Evolutionary conservation across 768 basidiomycete species (phyloP).

Genomic region (Leccinum olivaceopallidum): DNA sequence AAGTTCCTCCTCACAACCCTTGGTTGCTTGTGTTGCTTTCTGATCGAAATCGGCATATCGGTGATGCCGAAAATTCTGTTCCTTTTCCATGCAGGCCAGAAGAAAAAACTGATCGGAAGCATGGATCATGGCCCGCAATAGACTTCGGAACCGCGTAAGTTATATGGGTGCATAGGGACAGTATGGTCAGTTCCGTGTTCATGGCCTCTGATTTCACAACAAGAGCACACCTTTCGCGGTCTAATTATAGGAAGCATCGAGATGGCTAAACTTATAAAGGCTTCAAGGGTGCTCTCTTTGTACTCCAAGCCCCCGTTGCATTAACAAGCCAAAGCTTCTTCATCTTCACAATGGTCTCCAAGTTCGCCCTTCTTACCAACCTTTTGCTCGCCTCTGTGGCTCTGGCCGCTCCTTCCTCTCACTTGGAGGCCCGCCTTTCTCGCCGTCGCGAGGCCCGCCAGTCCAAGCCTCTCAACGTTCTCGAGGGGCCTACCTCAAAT

Average conservation of each 20-base stretch:
- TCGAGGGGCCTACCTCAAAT: background rate
- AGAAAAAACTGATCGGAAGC: background rate
- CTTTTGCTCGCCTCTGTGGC: slow-evolving; percentile 21
- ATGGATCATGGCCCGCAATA: slow-evolving; percentile 1
- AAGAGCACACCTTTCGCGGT: background rate
- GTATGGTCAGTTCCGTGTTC: background rate
- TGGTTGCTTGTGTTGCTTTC: slow-evolving; percentile 6
- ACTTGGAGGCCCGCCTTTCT: slow-evolving; percentile 12
- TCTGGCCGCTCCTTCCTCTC: slow-evolving; percentile 21
- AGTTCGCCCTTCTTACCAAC: slow-evolving; percentile 14
- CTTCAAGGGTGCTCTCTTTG: background rate
- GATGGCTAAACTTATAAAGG: slow-evolving; percentile 15
- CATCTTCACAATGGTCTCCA: slow-evolving; percentile 17
- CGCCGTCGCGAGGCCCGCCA: slow-evolving; percentile 18
- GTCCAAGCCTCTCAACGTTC: slow-evolving; percentile 7
- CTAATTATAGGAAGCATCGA: slow-evolving; percentile 4
- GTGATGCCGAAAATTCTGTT: background rate
- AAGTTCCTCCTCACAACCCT: background rate
- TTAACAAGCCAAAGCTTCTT: background rate
- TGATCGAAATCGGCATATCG: background rate
- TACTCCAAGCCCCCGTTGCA: slow-evolving; percentile 1
- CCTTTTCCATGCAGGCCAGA: background rate
- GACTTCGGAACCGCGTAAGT: background rate
- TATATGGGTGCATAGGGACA: slow-evolving; percentile 1
- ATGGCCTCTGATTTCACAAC: background rate